A percentile compares a stretch with the other conserved stretches of the same genome.
These are phyloP conservation scores for Starmera stellimalicola DNA, from an alignment of 1,139 yeast genomes.

Conservation along the genomic window DNA sequence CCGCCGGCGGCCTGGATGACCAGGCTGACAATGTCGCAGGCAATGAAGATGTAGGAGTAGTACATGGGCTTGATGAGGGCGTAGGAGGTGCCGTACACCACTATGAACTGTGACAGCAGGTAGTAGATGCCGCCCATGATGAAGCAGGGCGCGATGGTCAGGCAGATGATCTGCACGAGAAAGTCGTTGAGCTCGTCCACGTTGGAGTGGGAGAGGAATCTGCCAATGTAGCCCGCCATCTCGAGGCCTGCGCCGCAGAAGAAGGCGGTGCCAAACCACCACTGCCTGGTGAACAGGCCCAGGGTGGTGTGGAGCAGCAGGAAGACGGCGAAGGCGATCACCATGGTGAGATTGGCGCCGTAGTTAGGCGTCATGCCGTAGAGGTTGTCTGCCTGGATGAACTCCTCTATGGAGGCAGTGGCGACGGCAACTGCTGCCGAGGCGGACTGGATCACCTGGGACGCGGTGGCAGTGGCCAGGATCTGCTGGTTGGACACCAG, in stretches of 20 bases:
- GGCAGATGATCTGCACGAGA: constrained; percentile 56
- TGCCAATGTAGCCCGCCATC: constrained; percentile 60
- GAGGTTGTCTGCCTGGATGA: constrained; percentile 14
- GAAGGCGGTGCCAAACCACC: constrained; percentile 67
- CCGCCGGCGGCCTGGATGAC: constrained; percentile 80
- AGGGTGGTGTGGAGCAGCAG: constrained; percentile 29
- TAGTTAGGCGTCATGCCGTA: constrained; percentile 34
- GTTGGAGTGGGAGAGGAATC: constrained; percentile 39
- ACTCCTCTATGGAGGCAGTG: constrained; percentile 21
- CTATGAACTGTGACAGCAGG: constrained; percentile 62
- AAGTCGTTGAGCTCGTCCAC: constrained; percentile 31
- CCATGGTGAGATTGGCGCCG: constrained; percentile 41
- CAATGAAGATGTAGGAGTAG: constrained; percentile 62
- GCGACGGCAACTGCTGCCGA: constrained; percentile 27
- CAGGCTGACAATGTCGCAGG: constrained; percentile 59
- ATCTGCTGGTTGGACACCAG: constrained; percentile 25
- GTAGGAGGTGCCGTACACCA: constrained; percentile 55
- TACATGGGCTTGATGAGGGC: constrained; percentile 65
- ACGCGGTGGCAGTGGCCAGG: constrained; percentile 32
- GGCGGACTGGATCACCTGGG: constrained; percentile 22
- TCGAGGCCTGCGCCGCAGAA: constrained; percentile 55
- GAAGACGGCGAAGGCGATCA: constrained; percentile 37
- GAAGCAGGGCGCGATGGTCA: constrained; percentile 83
- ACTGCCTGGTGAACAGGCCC: constrained; percentile 44
- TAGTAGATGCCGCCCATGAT: constrained; percentile 84